Percentiles rank a stretch among this genome's conserved stretches.
These are phyloP conservation scores for Trifolium dubium DNA, from an alignment of 306 rosid species.

Conservation along the genomic window DNA sequence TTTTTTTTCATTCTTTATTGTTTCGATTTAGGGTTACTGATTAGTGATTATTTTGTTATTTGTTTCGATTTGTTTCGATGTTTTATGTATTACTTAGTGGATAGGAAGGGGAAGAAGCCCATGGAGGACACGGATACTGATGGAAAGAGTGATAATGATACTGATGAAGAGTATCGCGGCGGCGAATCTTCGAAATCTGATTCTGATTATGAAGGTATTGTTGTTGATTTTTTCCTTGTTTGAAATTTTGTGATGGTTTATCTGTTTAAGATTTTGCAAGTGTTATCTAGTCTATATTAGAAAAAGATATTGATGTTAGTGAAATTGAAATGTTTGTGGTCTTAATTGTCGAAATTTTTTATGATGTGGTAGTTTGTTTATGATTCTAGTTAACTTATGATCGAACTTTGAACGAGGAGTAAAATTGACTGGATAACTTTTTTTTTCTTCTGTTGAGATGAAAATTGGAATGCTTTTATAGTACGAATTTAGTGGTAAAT, in stretches of 20 bases:
- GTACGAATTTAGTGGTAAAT: constrained; percentile 6
- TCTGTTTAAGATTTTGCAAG: constrained; percentile 18
- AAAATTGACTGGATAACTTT: background rate
- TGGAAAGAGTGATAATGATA: constrained; percentile 17
- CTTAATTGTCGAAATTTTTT: background rate
- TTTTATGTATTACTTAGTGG: constrained; percentile 17
- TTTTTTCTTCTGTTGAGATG: background rate
- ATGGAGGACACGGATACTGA: constrained; percentile 30
- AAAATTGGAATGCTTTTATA: background rate
- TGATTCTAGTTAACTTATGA: constrained; percentile 11
- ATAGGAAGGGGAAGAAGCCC: constrained; percentile 39
- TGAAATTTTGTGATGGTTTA: background rate
- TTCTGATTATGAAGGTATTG: constrained; percentile 37
- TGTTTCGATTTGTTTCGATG: background rate
- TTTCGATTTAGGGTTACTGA: background rate
- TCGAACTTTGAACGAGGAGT: constrained; percentile 19
- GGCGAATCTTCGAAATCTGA: background rate
- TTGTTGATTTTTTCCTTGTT: background rate
- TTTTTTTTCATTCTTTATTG: background rate
- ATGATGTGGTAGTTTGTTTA: background rate
- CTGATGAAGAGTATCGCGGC: constrained; percentile 28
- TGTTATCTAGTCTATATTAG: background rate
- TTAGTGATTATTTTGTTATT: background rate
- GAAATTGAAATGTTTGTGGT: constrained; percentile 20
- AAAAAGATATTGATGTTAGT: background rate